Percentiles rank a stretch among this genome's conserved stretches.
Evolutionary conservation across 2,329 filamentous ascomycete genomes (phyloP).

Genomic region (Aspergillus sp.): DNA sequence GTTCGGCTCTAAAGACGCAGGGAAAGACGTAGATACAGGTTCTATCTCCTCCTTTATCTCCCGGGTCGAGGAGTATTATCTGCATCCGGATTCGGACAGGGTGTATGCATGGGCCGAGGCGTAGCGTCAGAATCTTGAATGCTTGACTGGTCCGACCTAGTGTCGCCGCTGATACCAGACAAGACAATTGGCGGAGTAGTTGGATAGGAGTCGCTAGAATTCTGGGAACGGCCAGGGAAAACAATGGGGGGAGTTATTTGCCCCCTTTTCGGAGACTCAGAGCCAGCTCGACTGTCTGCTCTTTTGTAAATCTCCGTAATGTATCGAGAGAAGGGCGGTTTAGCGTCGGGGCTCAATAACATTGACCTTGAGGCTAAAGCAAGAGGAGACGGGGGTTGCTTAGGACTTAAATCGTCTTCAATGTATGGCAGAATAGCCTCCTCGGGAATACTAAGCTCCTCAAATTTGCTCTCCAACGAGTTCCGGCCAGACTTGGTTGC

Average conservation of each 20-base stretch:
- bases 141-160: slow-evolving; percentile 17
- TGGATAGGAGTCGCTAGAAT: slow-evolving; percentile 9
- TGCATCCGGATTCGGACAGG: slow-evolving; percentile 25
- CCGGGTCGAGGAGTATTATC: slow-evolving; percentile 28
- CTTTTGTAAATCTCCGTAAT: slow-evolving; percentile 5
- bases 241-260: slow-evolving; percentile 34
- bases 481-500: slow-evolving; percentile 23
- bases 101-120: slow-evolving; percentile 32
- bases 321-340: slow-evolving; percentile 14
- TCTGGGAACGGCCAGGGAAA: slow-evolving; percentile 8
- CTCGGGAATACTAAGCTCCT: slow-evolving; percentile 35
- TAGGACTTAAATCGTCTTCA: slow-evolving; percentile 30
- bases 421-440: slow-evolving; percentile 29
- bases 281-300: slow-evolving; percentile 5
- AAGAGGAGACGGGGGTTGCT: slow-evolving; percentile 18
- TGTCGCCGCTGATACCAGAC: slow-evolving; percentile 19
- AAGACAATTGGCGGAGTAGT: slow-evolving; percentile 23
- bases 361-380: slow-evolving; percentile 15
- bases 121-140: slow-evolving; percentile 34
- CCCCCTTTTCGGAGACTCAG: slow-evolving; percentile 20
- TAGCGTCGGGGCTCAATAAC: slow-evolving; percentile 4
- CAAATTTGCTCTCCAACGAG: slow-evolving; percentile 32
- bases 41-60: slow-evolving; percentile 21
- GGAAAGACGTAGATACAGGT: not conserved
- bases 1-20: slow-evolving; percentile 1